Evolutionary conservation across 169 alveolate genomes (phyloP), one percentile per base, ranked within the genome.

Genomic region (Miamiensis avidus): DNA sequence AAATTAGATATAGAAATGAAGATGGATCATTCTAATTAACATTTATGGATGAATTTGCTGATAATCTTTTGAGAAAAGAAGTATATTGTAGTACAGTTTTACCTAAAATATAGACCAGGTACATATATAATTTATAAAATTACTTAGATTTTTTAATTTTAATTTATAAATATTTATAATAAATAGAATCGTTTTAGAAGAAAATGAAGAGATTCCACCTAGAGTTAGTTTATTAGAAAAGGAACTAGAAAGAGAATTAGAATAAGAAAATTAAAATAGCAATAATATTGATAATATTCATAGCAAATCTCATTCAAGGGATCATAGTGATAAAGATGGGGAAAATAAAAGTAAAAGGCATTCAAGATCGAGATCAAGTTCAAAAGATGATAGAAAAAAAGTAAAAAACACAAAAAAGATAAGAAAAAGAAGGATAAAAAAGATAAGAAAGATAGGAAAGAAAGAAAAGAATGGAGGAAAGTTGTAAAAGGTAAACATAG

Each of bases 21-120:
- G 97, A 96, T 89, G 99, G 99, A 29, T 91, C 92, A 1, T 94
- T 95, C 84, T 89, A 87, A 72, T 92, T 97, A 65, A 93, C 94
- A 75, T 96, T 97, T 94, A 97, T 99, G 98, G 99, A 99, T 95
- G 99, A 98, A 90, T 98, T 97, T 81, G 98, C 98, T 29, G 99
- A 99, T 83, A 96, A 94, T 86, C 94, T 99, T 88, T 91, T 99
- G 86, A 91, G 95, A 77, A 92, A 95, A 72, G 97, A 95, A 78
- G 91, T 92, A 65, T 89, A 93, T 72, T 93, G 98, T 82, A 99
- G 97, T 88, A 97, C 98, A 28, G 98, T 97, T 74, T 90, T 99
- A 72, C 99, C 99, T 20, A 92, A 97, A 27, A 93, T 98, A 49
- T 20, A 49, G 20, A 11, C 69, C 4, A 49, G 69, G 69, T 49